Conservation (phyloP, 768 basidiomycete genomes). For the Pulveroboletus ravenelii region DNA sequence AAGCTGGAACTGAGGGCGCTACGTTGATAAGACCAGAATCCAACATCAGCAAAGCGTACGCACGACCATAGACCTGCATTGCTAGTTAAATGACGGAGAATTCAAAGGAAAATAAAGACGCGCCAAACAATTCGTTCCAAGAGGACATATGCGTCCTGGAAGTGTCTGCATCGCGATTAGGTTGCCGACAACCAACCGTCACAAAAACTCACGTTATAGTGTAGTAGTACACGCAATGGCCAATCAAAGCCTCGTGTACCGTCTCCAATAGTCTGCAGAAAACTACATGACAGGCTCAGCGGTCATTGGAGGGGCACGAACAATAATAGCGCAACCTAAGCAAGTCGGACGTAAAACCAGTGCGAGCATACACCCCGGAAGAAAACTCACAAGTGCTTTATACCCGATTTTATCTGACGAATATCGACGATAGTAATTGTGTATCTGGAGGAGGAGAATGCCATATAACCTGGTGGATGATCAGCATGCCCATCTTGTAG, state of each 20-base stretch:
- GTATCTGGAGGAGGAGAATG: conserved; percentile 48
- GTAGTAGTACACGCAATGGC: conserved; percentile 51
- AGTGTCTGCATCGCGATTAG: conserved; percentile 34
- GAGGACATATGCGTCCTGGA: conserved; percentile 34
- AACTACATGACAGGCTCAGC: background rate
- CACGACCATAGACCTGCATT: conserved; percentile 47
- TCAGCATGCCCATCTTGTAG: conserved; percentile 12
- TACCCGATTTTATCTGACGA: conserved; percentile 48
- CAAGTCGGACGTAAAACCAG: background rate
- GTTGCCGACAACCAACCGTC: background rate
- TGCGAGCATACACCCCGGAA: background rate
- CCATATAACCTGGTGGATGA: conserved; percentile 43
- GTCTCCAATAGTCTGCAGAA: conserved; percentile 41
- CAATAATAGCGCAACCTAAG: conserved; percentile 33
- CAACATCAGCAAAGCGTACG: conserved; percentile 19
- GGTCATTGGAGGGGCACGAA: conserved; percentile 12
- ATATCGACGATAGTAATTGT: conserved; percentile 52
- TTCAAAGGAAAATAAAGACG: conserved; percentile 4
- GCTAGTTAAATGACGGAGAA: conserved; percentile 9
- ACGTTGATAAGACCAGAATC: conserved; percentile 3
- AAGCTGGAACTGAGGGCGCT: conserved; percentile 38
- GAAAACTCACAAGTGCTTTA: conserved; percentile 44
- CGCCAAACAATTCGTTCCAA: conserved; percentile 43
- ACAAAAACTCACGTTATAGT: conserved; percentile 42
- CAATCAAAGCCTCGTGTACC: conserved; percentile 48